Evolutionary conservation across 2,329 filamentous ascomycete genomes (phyloP).

Genomic region (Graphiopsis chlorocephala): DNA sequence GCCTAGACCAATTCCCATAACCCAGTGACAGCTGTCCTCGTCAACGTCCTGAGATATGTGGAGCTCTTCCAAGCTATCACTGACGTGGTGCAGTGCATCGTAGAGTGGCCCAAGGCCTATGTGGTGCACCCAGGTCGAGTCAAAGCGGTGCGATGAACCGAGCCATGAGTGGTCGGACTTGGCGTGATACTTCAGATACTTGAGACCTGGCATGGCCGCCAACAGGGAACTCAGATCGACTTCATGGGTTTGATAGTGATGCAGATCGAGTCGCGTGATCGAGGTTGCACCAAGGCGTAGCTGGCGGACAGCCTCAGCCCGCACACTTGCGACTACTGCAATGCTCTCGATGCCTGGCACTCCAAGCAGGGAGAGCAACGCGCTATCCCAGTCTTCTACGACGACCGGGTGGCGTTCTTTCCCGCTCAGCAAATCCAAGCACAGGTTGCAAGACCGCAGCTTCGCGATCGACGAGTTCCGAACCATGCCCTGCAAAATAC

Average conservation of each 20-base stretch:
- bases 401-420: background rate
- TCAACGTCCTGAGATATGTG: constrained; percentile 3
- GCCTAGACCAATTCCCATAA: background rate
- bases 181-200: constrained; percentile 12
- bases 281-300: constrained; percentile 2
- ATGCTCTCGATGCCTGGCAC: constrained; percentile 7
- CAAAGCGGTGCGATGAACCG: background rate
- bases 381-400: background rate
- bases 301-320: background rate
- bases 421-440: constrained; percentile 4
- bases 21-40: background rate
- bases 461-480: background rate
- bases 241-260: background rate
- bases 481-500: background rate
- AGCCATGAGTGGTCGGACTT: background rate
- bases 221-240: background rate
- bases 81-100: constrained; percentile 9
- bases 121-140: background rate
- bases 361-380: background rate
- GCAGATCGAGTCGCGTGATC: constrained; percentile 8
- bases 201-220: constrained; percentile 6
- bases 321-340: background rate
- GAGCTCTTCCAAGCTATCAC: constrained; percentile 9
- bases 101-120: constrained; percentile 1
- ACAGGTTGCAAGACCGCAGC: constrained; percentile 13